These are phyloP conservation scores for Rhodosporidiobolus sp. DNA, from an alignment of 768 basidiomycete genomes.

Conservation along the genomic window DNA sequence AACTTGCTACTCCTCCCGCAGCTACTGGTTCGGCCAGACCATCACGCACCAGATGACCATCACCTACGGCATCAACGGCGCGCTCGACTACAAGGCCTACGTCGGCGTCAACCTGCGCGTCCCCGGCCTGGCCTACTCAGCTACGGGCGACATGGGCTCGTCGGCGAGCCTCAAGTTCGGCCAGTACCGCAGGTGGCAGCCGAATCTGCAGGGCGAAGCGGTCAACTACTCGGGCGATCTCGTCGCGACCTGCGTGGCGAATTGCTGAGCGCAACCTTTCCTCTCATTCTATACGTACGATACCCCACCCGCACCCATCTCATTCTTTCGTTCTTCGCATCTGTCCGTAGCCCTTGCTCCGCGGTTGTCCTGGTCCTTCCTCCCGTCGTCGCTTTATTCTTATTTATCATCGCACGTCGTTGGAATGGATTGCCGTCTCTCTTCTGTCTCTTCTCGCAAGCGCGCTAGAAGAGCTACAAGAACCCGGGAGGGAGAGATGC, in stretches of 20 bases:
- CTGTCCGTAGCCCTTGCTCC: no score
- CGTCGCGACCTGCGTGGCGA: neutral
- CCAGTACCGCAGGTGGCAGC: constrained; percentile 7
- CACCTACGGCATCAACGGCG: constrained; percentile 27
- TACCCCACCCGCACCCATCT: no score
- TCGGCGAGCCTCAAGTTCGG: constrained; percentile 24
- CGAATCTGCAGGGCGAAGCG: neutral
- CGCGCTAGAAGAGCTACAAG: no score
- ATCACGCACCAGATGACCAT: constrained; percentile 9
- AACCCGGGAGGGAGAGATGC: no score
- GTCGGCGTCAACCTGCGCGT: neutral
- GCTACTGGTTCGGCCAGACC: constrained; percentile 19
- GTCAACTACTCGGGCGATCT: constrained; percentile 22
- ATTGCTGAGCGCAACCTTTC: neutral
- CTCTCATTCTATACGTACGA: no score
- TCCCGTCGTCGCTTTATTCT: no score
- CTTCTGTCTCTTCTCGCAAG: no score
- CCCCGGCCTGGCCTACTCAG: constrained; percentile 1
- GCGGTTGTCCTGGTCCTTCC: no score
- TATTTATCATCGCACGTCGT: no score
- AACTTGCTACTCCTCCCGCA: neutral
- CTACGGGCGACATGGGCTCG: constrained; percentile 26
- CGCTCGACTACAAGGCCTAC: constrained; percentile 18
- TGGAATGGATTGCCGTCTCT: no score
- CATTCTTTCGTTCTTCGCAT: no score